Conservation (phyloP, 139 green algal species). For the Trebouxia sp. region DNA sequence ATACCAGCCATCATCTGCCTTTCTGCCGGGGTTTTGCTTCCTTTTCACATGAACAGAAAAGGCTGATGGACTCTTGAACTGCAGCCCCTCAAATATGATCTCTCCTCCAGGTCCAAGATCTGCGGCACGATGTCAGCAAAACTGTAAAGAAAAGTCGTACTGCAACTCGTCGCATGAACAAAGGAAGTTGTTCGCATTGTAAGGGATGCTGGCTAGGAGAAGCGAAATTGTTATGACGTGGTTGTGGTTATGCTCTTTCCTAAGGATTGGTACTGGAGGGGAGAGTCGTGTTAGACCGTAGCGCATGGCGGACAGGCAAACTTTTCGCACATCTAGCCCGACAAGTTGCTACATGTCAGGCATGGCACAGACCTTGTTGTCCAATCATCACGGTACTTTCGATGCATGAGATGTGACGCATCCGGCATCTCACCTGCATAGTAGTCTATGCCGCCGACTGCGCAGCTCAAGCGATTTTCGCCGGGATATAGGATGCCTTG, state of each 20-base stretch:
- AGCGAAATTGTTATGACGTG: too few relatives aligned
- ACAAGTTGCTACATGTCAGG: too few relatives aligned
- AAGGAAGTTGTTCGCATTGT: too few relatives aligned
- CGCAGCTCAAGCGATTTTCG: constrained; percentile 3
- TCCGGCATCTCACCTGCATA: constrained; percentile 31
- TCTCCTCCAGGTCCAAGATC: constrained; percentile 32
- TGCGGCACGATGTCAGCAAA: constrained; percentile 15
- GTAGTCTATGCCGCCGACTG: constrained; percentile 33
- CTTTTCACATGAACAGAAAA: constrained; percentile 45
- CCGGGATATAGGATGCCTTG: constrained; percentile 29
- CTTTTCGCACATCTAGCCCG: too few relatives aligned
- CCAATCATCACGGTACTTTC: neutral
- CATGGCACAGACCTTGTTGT: too few relatives aligned
- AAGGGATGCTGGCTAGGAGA: too few relatives aligned
- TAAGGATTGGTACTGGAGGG: too few relatives aligned
- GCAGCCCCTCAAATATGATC: constrained; percentile 37
- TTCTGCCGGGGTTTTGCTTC: constrained; percentile 36
- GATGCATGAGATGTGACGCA: neutral
- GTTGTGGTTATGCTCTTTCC: too few relatives aligned
- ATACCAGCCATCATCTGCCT: constrained; percentile 44
- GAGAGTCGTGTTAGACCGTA: too few relatives aligned
- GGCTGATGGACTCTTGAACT: constrained; percentile 35
- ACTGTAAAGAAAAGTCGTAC: neutral
- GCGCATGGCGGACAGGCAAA: too few relatives aligned
- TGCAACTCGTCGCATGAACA: too few relatives aligned